Evolutionary conservation across 257 asterid genomes (phyloP), one percentile per base, ranked within the genome.

Genomic region (Osmanthus fragrans): DNA sequence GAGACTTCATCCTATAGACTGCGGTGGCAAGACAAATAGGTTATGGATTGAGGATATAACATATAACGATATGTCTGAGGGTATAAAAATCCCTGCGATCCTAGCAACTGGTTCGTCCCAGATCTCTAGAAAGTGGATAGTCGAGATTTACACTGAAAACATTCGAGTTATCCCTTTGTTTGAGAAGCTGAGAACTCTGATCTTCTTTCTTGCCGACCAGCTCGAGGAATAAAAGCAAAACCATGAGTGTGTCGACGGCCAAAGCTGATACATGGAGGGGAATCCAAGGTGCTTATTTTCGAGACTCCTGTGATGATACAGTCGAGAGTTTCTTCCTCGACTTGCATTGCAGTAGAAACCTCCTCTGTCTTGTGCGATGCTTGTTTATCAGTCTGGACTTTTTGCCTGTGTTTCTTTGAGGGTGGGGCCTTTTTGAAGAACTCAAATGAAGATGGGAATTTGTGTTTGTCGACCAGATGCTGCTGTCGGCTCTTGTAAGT

Each of bases 401-500:
- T 93, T 81, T 86, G 94, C 91, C 98, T 88, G n/a, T 88, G 96
- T 82, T 88, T 95, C 86, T 88, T 93, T 18, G 98, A 95, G 51
- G 91, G 92, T 60, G 69, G 90, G 32, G 89, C 87, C 81, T 91
- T 93, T 90, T 90, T 93, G 82, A 85, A 91, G 90, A 93, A 93
- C 82, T 93, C 94, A 67, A 90, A 95, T 4, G 99, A 83, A 79
- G 86, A 68, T 16, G 97, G 94, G 78, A 95, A 95, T 70, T 91
- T 90, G 79, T 93, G 99, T 88, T 93, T 93, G 87, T 93, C 97
- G 9, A 91, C 80, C 68, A 95, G 87, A 84, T 95, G 99, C 54
- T 93, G 98, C 77, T 91, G 96, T 81, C 99, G 87, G 87, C 85
- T 88, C 88, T 95, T 93, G 89, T 93, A 91, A 87, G 88, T 88